Base-by-base conservation (phyloP, 208 protist species). In the Herpetomonas samuelpessoai region DNA sequence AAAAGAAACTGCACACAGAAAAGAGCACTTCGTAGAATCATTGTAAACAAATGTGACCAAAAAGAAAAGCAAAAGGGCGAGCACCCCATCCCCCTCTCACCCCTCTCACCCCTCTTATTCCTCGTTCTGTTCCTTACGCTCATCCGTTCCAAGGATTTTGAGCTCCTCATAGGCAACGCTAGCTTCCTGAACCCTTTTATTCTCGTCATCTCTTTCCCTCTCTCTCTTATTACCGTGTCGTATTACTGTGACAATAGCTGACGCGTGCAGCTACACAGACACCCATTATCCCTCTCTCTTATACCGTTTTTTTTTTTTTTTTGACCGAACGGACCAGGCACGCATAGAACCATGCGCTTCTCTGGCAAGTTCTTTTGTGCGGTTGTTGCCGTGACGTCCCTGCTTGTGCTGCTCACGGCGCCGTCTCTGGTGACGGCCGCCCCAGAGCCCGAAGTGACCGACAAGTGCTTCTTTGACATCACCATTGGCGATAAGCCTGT, bases 381-480 rank as follows among this genome's bases (percentile, higher is more conserved):
- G 21, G 73, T 79, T 66, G 62, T 57, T 35, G 35, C 27, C 29
- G 28, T 64, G 19, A 47, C 49, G 18, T 38, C 47, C 46, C 22
- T 78, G 35, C 44, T 69, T 0, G 45, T 68, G 19, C 35, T 71
- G 6, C 46, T 62, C 18, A 3, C 55, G 52, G 22, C 66, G 50
- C 27, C 75, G 21, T 55, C 65, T 38, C 21, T 64, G 29, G n/a
- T 74, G 29, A 54, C 52, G 47, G 19, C 50, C 16, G 7, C 67
- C 6, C 58, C 65, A 28, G 74, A 84, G 35, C 68, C 74, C 7
- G 75, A 78, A 57, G 86, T 95, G 65, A 93, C 89, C 6, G 60
- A 80, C 27, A 86, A 83, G 58, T 81, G 90, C n/a, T 97, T 75
- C 71, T 86, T 97, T 38, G 86, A 96, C 64, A 73, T 97, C 39